Base-by-base conservation (phyloP, 2,329 filamentous ascomycete genomes). In the Hymenoscyphus linearis region DNA sequence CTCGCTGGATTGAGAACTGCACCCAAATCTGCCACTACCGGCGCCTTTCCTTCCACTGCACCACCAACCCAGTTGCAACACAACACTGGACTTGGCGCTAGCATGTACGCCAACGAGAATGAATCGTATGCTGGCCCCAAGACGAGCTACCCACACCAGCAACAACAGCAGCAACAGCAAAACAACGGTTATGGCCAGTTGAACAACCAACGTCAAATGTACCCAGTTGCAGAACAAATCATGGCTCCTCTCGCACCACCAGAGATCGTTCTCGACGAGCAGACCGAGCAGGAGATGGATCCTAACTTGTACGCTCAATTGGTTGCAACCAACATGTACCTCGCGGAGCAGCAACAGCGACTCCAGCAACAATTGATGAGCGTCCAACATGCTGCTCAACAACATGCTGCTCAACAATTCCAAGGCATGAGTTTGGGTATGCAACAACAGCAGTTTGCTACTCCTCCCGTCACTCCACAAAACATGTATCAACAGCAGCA, bases 281-380 rank as follows among this genome's bases (percentile, higher is more conserved):
- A 86, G 69, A 81, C 82, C 54, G 85, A 88, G 68, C 84, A 90
- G 64, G 82, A 87, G 68, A 90, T 96, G 78, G 95, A 98, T 70
- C 91, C 93, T 58, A 88, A 85, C 64, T 76, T 96, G 58, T 95
- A 96, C 68, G 90, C 92, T 58, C 91, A 96, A 76, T 81, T 98
- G 66, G 85, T 97, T 71, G 89, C 91, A 61, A 96, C 92, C 70
- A 96, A 97, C 75, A 79, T 95, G 73, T 96, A 96, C 72, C 83
- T 99, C 57, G 91, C 92, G 47, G 91, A 96, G 73, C 93, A 96
- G 77, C 93, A 98, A 77, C 92, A 96, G 78, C 89, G 90, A 66
- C 85, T 98, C 58, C 93, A 98, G 77, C 93, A 97, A 77, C 92
- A 98, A 77, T 83, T 98, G 67, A 85, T 91, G 68, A 90, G 80